Evolutionary conservation across 306 rosid genomes (phyloP).

Genomic region (Cucumis melo): DNA sequence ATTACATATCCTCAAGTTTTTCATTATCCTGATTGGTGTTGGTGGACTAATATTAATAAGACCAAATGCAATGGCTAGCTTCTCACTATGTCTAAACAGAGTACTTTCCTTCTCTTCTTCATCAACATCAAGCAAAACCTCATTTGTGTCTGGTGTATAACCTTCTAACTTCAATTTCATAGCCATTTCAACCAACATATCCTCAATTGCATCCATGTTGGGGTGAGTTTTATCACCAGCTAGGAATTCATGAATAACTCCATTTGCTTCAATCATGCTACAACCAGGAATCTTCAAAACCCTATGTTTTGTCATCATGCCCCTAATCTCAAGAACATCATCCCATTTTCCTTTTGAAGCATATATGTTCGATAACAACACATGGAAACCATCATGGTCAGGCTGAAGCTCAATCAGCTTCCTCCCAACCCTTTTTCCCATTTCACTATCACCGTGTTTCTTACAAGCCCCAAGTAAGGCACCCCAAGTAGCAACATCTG

Average conservation of each 20-base stretch:
- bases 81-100: slow-evolving; percentile 92
- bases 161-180: slow-evolving; percentile 68
- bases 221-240: slow-evolving; percentile 77
- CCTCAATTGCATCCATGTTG: slow-evolving; percentile 49
- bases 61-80: slow-evolving; percentile 86
- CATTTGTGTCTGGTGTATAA: slow-evolving; percentile 76
- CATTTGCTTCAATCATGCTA: slow-evolving; percentile 82
- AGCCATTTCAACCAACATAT: slow-evolving; percentile 44
- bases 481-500: slow-evolving; percentile 70
- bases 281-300: slow-evolving; percentile 79
- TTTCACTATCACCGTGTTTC: slow-evolving; percentile 44
- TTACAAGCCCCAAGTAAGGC: slow-evolving; percentile 80
- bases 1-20: slow-evolving; percentile 86
- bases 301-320: slow-evolving; percentile 75
- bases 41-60: slow-evolving; percentile 65
- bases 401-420: slow-evolving; percentile 61
- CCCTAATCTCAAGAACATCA: slow-evolving; percentile 53
- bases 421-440: slow-evolving; percentile 62
- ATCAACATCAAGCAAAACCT: slow-evolving; percentile 69
- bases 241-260: slow-evolving; percentile 69
- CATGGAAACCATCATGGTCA: slow-evolving; percentile 73
- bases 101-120: slow-evolving; percentile 76
- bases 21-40: slow-evolving; percentile 74
- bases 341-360: slow-evolving; percentile 73
- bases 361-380: slow-evolving; percentile 64